Evolutionary conservation across 2,329 filamentous ascomycete species (phyloP).

Genomic region (Fusarium coffeatum): DNA sequence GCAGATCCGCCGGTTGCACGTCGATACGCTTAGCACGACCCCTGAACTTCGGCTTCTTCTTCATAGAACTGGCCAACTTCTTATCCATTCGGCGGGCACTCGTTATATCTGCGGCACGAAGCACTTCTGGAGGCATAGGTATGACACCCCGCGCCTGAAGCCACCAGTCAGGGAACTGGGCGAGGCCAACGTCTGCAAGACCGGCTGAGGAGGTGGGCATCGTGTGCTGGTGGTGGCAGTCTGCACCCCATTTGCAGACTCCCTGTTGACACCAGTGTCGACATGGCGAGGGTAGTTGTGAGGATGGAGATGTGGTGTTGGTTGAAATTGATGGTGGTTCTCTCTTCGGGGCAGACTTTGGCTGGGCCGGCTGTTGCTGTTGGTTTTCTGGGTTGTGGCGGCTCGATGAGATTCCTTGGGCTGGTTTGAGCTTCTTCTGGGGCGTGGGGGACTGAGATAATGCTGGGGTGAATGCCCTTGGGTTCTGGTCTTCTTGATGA

Average conservation of each 20-base stretch:
- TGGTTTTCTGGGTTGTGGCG: constrained; percentile 31
- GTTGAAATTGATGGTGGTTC: background rate
- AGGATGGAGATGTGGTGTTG: constrained; percentile 2
- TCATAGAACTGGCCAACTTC: background rate
- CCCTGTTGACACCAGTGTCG: constrained; percentile 63
- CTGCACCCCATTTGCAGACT: constrained; percentile 57
- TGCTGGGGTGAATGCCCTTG: background rate
- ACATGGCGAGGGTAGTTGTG: constrained; percentile 39
- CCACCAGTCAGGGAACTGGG: constrained; percentile 59
- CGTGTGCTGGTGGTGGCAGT: constrained; percentile 59
- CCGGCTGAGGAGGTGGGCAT: constrained; percentile 59
- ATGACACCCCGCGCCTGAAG: constrained; percentile 35
- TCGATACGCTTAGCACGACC: background rate
- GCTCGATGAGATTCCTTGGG: constrained; percentile 32
- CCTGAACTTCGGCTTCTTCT: constrained; percentile 19
- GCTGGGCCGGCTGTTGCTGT: background rate
- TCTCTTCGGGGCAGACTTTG: background rate
- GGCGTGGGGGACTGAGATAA: background rate
- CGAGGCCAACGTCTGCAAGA: constrained; percentile 57
- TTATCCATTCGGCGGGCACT: constrained; percentile 9
- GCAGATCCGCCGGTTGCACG: background rate
- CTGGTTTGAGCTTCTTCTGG: constrained; percentile 1
- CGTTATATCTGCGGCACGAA: background rate
- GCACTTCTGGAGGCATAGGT: constrained; percentile 21
- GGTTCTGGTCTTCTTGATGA: background rate